phyloP scores from a whole-genome alignment of 177 flowering plant genomes.

The Vitis hybrid region DNA sequence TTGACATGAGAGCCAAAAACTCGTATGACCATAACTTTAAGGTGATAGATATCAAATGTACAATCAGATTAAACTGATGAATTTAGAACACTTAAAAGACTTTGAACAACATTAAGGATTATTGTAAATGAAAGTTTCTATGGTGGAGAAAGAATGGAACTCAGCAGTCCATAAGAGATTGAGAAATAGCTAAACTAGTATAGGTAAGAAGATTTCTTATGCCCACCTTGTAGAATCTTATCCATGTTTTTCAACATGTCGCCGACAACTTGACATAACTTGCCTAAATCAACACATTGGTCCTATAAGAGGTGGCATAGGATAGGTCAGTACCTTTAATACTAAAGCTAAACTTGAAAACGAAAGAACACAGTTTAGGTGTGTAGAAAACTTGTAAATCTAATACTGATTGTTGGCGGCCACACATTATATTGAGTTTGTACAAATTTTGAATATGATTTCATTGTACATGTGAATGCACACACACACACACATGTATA shows the following conservation, averaged over 20 bases:
- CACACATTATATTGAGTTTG: constrained; percentile 31
- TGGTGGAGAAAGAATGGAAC: background rate
- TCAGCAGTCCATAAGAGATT: constrained; percentile 45
- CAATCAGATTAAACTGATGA: background rate
- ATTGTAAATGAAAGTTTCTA: background rate
- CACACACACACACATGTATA: too few relatives aligned
- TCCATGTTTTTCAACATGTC: constrained; percentile 33
- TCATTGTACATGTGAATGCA: too few relatives aligned
- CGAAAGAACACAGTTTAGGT: constrained; percentile 28
- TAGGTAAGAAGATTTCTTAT: constrained; percentile 18
- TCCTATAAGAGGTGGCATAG: constrained; percentile 31
- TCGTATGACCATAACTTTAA: constrained; percentile 31
- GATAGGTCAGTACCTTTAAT: constrained; percentile 36
- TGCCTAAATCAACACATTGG: constrained; percentile 26
- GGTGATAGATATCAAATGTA: constrained; percentile 2
- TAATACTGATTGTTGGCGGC: constrained; percentile 28
- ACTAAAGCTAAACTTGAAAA: constrained; percentile 35
- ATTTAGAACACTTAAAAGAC: background rate
- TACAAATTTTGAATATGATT: constrained; percentile 9
- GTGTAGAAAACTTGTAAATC: constrained; percentile 23
- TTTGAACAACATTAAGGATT: background rate
- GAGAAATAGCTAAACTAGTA: constrained; percentile 41
- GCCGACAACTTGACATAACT: constrained; percentile 37
- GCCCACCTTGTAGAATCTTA: constrained; percentile 33
- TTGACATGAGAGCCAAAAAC: constrained; percentile 27